Evolutionary conservation across 2,329 filamentous ascomycete species (phyloP).

Genomic region (Microthyrium microscopicum): DNA sequence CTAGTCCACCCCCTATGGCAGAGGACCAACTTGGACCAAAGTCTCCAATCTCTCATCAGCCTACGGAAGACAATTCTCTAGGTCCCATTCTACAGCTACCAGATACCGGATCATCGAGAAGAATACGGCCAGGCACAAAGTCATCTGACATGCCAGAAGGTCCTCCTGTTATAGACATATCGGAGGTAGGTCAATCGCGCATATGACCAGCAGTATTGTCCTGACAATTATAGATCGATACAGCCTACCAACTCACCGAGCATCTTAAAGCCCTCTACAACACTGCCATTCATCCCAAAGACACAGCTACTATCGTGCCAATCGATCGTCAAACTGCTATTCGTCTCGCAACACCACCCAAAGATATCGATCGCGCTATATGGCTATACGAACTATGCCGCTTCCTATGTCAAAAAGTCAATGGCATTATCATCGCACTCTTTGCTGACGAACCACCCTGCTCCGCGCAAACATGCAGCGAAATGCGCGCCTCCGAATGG

Average conservation of each 20-base stretch:
- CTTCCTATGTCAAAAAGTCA: slow-evolving; percentile 88
- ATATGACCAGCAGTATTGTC: too few species aligned
- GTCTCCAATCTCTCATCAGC: slow-evolving; percentile 52
- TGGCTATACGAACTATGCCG: slow-evolving; percentile 98
- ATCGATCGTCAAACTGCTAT: slow-evolving; percentile 61
- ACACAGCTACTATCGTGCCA: slow-evolving; percentile 42
- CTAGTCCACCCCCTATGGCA: slow-evolving; percentile 83
- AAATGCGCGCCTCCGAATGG: slow-evolving; percentile 98
- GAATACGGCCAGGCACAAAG: slow-evolving; percentile 85
- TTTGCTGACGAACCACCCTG: slow-evolving; percentile 84
- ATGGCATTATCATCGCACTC: slow-evolving; percentile 80
- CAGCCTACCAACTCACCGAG: slow-evolving; percentile 92
- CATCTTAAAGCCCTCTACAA: slow-evolving; percentile 88
- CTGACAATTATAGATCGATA: slow-evolving; percentile 69
- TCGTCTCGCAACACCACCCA: slow-evolving; percentile 62
- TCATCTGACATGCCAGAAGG: slow-evolving; percentile 86
- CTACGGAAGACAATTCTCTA: slow-evolving; percentile 39
- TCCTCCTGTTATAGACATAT: slow-evolving; percentile 70
- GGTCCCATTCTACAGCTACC: slow-evolving; percentile 39
- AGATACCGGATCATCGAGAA: slow-evolving; percentile 59
- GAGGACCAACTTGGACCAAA: slow-evolving; percentile 81
- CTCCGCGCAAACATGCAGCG: slow-evolving; percentile 75
- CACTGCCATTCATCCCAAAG: slow-evolving; percentile 50
- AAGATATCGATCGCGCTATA: slow-evolving; percentile 66
- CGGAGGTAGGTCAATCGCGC: slow-evolving; percentile 44